Conservation (phyloP, 805 yeast genomes). For the Yarrowia sp. region DNA sequence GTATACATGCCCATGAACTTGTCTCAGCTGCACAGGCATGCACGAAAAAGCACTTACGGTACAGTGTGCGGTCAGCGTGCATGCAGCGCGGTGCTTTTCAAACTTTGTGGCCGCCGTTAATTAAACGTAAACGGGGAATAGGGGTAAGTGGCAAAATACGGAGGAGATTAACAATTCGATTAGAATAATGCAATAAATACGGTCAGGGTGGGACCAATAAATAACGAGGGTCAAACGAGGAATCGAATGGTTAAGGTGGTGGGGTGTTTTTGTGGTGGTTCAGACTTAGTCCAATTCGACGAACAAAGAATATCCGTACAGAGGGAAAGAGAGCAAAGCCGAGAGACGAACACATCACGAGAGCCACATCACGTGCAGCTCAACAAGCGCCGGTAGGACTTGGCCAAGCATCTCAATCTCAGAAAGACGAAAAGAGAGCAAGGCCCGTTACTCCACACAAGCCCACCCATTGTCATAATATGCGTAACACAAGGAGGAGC, state of each 20-base stretch:
- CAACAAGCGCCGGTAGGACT: too few species aligned
- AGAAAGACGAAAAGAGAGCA: too few species aligned
- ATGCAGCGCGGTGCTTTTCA: neutral
- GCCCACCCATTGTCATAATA: constrained; percentile 51
- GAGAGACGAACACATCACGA: too few species aligned
- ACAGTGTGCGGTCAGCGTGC: constrained; percentile 10
- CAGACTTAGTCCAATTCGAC: too few species aligned
- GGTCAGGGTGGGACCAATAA: neutral
- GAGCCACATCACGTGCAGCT: too few species aligned
- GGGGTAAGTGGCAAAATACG: neutral
- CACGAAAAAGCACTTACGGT: neutral
- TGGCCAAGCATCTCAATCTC: too few species aligned
- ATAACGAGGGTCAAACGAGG: too few species aligned
- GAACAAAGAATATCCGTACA: too few species aligned
- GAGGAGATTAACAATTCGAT: neutral
- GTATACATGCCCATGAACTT: neutral
- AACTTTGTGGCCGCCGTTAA: constrained; percentile 8
- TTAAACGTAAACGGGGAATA: constrained; percentile 17
- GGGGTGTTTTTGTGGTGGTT: too few species aligned
- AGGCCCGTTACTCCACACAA: constrained; percentile 35
- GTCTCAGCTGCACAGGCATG: neutral
- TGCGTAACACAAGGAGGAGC: constrained; percentile 55
- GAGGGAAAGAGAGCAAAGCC: too few species aligned
- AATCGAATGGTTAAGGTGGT: too few species aligned
- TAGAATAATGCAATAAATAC: constrained; percentile 18